These are phyloP conservation scores for Saccharomyces cerevisiae DNA, from an alignment of 805 yeast species.

Conservation along the genomic window DNA sequence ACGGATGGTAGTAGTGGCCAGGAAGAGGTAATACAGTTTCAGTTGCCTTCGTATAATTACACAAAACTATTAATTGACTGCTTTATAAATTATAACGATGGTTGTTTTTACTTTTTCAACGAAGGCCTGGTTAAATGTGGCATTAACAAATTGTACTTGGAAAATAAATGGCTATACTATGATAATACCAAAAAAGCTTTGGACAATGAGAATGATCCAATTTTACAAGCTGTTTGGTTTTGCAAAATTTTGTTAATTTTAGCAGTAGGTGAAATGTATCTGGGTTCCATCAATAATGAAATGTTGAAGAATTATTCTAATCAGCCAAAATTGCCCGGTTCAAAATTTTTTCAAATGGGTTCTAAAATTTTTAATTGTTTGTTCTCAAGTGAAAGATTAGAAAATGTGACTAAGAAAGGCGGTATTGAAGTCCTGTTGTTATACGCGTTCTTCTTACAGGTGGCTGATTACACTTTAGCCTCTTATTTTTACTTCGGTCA, in stretches of 20 bases:
- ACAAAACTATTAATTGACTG: conserved; percentile 70
- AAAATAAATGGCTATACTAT: conserved; percentile 34
- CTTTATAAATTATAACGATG: conserved; percentile 71
- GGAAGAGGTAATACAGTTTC: not conserved
- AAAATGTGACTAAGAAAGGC: conserved; percentile 68
- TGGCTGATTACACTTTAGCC: conserved; percentile 76
- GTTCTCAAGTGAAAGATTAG: conserved; percentile 73
- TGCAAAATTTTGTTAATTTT: conserved; percentile 66
- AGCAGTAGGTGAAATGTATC: conserved; percentile 76
- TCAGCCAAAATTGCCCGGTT: conserved; percentile 48
- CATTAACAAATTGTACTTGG: conserved; percentile 35
- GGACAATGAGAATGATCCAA: conserved; percentile 37
- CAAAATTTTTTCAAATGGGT: conserved; percentile 70
- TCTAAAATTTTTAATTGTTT: conserved; percentile 71
- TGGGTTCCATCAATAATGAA: conserved; percentile 54
- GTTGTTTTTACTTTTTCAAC: conserved; percentile 76
- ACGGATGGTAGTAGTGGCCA: not conserved
- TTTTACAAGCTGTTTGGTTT: conserved; percentile 71
- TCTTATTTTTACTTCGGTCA: conserved; percentile 74
- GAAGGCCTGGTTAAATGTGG: conserved; percentile 70
- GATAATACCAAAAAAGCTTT: conserved; percentile 30
- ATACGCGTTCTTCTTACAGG: conserved; percentile 73
- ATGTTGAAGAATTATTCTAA: not conserved
- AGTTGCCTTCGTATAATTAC: conserved; percentile 64
- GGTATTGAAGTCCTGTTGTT: conserved; percentile 68